Percentiles rank a stretch among this genome's conserved stretches.
These are phyloP conservation scores for Cordyceps tenuipes DNA, from an alignment of 2,329 filamentous ascomycete species.

Conservation along the genomic window DNA sequence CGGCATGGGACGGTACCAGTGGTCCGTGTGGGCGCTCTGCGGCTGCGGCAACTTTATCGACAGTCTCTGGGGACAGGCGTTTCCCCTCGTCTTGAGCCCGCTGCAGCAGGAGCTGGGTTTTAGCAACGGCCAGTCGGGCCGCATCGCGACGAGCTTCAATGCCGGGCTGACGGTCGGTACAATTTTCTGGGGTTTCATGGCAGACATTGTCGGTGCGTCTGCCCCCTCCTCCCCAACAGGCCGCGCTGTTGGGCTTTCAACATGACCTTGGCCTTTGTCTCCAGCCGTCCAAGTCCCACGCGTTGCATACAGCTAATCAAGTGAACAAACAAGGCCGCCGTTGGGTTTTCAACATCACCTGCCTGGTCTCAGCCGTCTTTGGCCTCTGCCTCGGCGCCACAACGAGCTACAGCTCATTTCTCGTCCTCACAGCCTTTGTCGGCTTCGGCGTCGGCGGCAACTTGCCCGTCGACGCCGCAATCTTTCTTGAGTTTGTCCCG, in stretches of 20 bases:
- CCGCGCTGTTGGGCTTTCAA: too few species aligned
- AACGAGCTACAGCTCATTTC: slow-evolving; percentile 40
- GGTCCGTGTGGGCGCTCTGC: slow-evolving; percentile 43
- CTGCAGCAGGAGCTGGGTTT: slow-evolving; percentile 51
- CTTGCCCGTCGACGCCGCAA: slow-evolving; percentile 47
- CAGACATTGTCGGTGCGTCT: slow-evolving; percentile 36
- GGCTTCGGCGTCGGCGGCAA: slow-evolving; percentile 47
- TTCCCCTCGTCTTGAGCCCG: slow-evolving; percentile 44
- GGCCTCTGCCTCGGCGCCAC: slow-evolving; percentile 43
- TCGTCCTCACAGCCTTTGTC: slow-evolving; percentile 45
- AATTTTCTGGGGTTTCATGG: slow-evolving; percentile 46
- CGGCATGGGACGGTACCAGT: slow-evolving; percentile 46
- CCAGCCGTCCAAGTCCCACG: too few species aligned
- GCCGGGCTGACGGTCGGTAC: slow-evolving; percentile 47
- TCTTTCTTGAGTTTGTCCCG: slow-evolving; percentile 48
- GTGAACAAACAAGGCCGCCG: slow-evolving; percentile 28
- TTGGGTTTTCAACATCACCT: slow-evolving; percentile 51
- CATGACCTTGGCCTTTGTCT: too few species aligned
- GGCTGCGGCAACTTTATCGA: slow-evolving; percentile 49
- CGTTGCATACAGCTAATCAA: not conserved
- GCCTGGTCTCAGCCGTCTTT: slow-evolving; percentile 45
- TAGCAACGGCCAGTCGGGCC: slow-evolving; percentile 26
- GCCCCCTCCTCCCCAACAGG: not conserved
- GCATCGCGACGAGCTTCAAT: slow-evolving; percentile 47
- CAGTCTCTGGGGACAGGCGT: slow-evolving; percentile 49